phyloP scores from a whole-genome alignment of 805 yeast species.

The Monosporozyma siamensis region DNA sequence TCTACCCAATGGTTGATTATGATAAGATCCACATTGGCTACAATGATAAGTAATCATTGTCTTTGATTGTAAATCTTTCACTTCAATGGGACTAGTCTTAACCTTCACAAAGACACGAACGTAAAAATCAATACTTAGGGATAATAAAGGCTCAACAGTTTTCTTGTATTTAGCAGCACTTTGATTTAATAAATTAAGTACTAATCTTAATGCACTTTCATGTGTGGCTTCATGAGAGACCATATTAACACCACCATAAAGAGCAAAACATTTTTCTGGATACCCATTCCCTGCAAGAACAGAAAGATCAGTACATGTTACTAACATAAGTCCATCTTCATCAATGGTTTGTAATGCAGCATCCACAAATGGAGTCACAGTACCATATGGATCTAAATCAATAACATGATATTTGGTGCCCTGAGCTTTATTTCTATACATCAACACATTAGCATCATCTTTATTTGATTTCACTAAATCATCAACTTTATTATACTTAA shows the following conservation, averaged over 20 bases:
- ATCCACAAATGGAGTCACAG: constrained; percentile 93
- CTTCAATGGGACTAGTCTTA: constrained; percentile 66
- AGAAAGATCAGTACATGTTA: constrained; percentile 94
- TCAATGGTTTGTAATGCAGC: constrained; percentile 78
- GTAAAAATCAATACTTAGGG: constrained; percentile 85
- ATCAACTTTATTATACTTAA: constrained; percentile 52
- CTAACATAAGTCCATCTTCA: constrained; percentile 76
- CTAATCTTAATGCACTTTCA: constrained; percentile 85
- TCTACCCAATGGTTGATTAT: constrained; percentile 69
- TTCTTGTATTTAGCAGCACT: constrained; percentile 88
- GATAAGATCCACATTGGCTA: constrained; percentile 72
- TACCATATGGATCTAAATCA: constrained; percentile 95
- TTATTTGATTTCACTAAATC: constrained; percentile 54
- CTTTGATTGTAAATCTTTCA: constrained; percentile 67
- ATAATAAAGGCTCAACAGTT: constrained; percentile 75
- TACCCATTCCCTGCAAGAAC: constrained; percentile 93
- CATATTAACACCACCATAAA: constrained; percentile 87
- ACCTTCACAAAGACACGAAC: constrained; percentile 79
- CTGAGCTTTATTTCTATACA: constrained; percentile 43
- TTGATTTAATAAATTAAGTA: constrained; percentile 61
- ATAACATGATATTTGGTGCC: constrained; percentile 63
- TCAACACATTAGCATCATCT: constrained; percentile 85
- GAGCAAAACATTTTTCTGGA: constrained; percentile 92
- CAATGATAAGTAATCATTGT: constrained; percentile 77
- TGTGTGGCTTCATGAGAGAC: constrained; percentile 76